Evolutionary conservation across 2,329 filamentous ascomycete genomes (phyloP).

Genomic region (Aquanectria penicillioides): DNA sequence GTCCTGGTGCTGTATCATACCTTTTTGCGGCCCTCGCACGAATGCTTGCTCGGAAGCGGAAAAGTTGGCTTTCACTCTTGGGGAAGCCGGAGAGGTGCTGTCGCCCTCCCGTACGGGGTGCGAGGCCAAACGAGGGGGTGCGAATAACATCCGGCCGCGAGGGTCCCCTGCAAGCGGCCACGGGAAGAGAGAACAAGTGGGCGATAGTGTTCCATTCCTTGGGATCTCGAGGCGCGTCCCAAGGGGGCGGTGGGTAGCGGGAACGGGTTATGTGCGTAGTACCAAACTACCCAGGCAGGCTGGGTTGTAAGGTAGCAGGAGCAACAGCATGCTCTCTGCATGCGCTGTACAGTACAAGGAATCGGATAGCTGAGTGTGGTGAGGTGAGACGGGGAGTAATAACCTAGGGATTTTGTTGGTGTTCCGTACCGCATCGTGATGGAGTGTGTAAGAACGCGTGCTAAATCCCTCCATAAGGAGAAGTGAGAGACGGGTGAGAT

Average conservation of each 20-base stretch:
- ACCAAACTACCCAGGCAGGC: neutral
- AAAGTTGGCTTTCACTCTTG: neutral
- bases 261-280: no score
- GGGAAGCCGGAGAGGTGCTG: neutral
- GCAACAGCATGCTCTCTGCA: no score
- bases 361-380: no score
- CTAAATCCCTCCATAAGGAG: no score
- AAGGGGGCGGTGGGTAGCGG: constrained; percentile 1
- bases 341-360: no score
- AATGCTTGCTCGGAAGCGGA: neutral
- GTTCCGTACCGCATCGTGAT: neutral
- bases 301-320: no score
- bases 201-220: constrained; percentile 6
- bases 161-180: constrained; percentile 8
- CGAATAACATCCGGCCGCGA: no score
- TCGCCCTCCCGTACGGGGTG: no score
- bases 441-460: no score
- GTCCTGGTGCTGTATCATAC: neutral
- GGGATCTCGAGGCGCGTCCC: constrained; percentile 11
- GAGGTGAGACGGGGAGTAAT: neutral
- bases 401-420: neutral
- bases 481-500: constrained; percentile 5
- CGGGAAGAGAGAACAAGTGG: constrained; percentile 19
- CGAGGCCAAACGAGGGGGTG: no score
- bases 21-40: neutral